Percentiles rank a stretch among this genome's conserved stretches.
Evolutionary conservation across 768 basidiomycete genomes (phyloP).

Genomic region (Suillus plorans): DNA sequence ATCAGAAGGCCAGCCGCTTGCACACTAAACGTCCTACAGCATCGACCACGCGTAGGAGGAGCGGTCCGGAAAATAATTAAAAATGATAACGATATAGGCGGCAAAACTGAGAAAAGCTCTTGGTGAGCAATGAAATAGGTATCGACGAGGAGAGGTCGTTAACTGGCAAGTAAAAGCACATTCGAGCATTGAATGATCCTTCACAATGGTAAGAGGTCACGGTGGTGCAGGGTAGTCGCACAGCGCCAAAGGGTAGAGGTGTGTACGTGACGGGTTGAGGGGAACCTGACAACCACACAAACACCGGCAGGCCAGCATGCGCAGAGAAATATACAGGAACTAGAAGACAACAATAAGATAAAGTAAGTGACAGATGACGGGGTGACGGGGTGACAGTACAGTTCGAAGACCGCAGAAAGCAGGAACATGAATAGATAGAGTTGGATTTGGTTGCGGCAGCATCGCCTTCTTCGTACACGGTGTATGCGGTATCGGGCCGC

Average conservation of each 20-base stretch:
- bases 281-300: constrained; percentile 23
- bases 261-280: constrained; percentile 22
- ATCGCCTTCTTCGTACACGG: constrained; percentile 60
- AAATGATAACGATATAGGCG: not conserved
- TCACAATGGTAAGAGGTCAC: constrained; percentile 13
- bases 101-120: not conserved
- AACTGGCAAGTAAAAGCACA: constrained; percentile 25
- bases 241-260: constrained; percentile 7
- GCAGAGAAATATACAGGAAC: not conserved
- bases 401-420: constrained; percentile 9
- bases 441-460: constrained; percentile 26
- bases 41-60: not conserved
- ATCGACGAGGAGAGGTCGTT: constrained; percentile 37
- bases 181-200: constrained; percentile 18
- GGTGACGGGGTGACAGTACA: constrained; percentile 21
- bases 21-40: not conserved
- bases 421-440: constrained; percentile 13
- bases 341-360: constrained; percentile 24
- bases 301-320: constrained; percentile 24
- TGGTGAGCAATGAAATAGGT: constrained; percentile 17
- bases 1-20: not conserved
- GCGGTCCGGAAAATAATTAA: not conserved
- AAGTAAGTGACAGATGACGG: constrained; percentile 16
- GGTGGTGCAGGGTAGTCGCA: constrained; percentile 12
- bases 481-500: constrained; percentile 50